Evolutionary conservation across 257 asterid species (phyloP).

Genomic region (Ehretia macrophylla): DNA sequence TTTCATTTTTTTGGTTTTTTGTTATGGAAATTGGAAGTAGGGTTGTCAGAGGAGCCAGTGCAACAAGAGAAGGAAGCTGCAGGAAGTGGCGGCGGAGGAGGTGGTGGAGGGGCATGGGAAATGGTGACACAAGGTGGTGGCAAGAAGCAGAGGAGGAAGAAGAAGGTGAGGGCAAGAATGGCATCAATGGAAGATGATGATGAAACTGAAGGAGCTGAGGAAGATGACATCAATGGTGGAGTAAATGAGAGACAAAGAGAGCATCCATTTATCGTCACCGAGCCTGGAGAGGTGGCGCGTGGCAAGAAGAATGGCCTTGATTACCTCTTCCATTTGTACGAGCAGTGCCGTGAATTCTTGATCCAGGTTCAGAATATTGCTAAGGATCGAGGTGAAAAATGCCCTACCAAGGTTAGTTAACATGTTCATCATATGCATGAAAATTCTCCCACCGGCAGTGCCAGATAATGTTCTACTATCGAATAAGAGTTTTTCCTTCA

Average conservation of each 20-base stretch:
- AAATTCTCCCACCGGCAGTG: no score
- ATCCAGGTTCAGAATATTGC: slow-evolving; percentile 94
- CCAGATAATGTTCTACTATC: no score
- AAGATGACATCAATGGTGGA: slow-evolving; percentile 42
- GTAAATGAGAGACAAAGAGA: slow-evolving; percentile 74
- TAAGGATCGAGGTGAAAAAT: slow-evolving; percentile 91
- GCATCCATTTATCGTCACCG: slow-evolving; percentile 96
- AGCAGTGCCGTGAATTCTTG: slow-evolving; percentile 90
- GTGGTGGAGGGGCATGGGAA: slow-evolving; percentile 63
- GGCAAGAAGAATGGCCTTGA: slow-evolving; percentile 97
- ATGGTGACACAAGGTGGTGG: slow-evolving; percentile 38
- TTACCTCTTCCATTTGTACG: slow-evolving; percentile 87
- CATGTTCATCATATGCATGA: no score
- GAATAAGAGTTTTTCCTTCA: no score
- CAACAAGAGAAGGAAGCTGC: slow-evolving; percentile 93
- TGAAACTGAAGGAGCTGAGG: slow-evolving; percentile 43
- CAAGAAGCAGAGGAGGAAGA: slow-evolving; percentile 53
- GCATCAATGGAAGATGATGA: slow-evolving; percentile 58
- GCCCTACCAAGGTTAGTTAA: slow-evolving; percentile 71
- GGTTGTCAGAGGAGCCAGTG: slow-evolving; percentile 92
- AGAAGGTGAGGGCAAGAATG: slow-evolving; percentile 47
- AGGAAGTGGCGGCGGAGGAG: slow-evolving; percentile 62
- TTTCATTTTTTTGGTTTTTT: not conserved
- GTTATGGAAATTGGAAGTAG: slow-evolving; percentile 28
- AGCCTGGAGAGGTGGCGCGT: slow-evolving; percentile 99